phyloP scores from a whole-genome alignment of 768 basidiomycete species.

The Cytidiella melzeri region DNA sequence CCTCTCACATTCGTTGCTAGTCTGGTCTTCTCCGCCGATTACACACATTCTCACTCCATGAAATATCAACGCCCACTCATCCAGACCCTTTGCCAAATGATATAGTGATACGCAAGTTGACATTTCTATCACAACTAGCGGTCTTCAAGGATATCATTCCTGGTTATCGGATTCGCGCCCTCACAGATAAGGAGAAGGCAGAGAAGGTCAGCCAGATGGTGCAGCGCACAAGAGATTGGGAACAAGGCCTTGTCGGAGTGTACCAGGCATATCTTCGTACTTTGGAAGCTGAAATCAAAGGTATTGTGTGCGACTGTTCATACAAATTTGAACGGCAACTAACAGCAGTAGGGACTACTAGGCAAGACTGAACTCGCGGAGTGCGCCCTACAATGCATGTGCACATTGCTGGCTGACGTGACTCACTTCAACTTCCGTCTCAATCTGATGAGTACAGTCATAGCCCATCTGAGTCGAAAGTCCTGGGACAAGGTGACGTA shows the following conservation, averaged over 20 bases:
- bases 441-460: slow-evolving; percentile 86
- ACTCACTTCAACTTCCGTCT: slow-evolving; percentile 96
- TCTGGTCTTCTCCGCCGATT: slow-evolving; percentile 84
- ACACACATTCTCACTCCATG: slow-evolving; percentile 79
- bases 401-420: slow-evolving; percentile 72
- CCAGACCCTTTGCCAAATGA: slow-evolving; percentile 75
- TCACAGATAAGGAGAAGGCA: slow-evolving; percentile 85
- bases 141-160: slow-evolving; percentile 97
- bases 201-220: slow-evolving; percentile 96
- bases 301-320: slow-evolving; percentile 34
- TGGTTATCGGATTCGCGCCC: slow-evolving; percentile 87
- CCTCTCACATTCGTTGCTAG: slow-evolving; percentile 32
- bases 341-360: slow-evolving; percentile 23
- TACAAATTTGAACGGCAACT: not conserved
- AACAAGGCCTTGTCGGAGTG: slow-evolving; percentile 82
- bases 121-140: slow-evolving; percentile 84
- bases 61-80: slow-evolving; percentile 63
- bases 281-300: slow-evolving; percentile 84
- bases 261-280: slow-evolving; percentile 87
- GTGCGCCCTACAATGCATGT: slow-evolving; percentile 78
- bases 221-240: slow-evolving; percentile 84
- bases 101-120: slow-evolving; percentile 74
- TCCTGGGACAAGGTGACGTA: slow-evolving; percentile 81
- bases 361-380: slow-evolving; percentile 62
- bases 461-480: slow-evolving; percentile 75